These are phyloP conservation scores for Kazachstania africana DNA, from an alignment of 805 yeast genomes.

Conservation along the genomic window DNA sequence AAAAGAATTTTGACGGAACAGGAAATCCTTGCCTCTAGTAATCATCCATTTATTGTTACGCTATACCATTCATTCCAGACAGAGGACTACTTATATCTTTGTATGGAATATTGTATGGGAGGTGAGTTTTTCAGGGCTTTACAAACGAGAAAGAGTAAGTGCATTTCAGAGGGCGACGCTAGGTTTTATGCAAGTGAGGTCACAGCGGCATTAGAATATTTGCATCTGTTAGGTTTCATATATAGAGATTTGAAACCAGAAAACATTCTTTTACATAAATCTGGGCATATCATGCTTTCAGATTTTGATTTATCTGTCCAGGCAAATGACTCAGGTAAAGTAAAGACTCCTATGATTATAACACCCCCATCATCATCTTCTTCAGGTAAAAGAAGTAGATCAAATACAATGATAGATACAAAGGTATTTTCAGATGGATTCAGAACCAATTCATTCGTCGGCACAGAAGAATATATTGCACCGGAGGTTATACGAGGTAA, in stretches of 20 bases:
- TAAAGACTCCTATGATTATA: slow-evolving; percentile 36
- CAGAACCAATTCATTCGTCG: slow-evolving; percentile 94
- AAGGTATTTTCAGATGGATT: slow-evolving; percentile 93
- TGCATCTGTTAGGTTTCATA: slow-evolving; percentile 93
- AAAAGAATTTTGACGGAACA: slow-evolving; percentile 94
- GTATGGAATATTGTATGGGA: slow-evolving; percentile 99
- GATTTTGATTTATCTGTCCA: slow-evolving; percentile 94
- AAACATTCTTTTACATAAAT: slow-evolving; percentile 83
- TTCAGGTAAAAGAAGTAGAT: slow-evolving; percentile 1
- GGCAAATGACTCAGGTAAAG: slow-evolving; percentile 58
- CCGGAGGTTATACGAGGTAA: slow-evolving; percentile 96
- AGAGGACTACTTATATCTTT: slow-evolving; percentile 77
- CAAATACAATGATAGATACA: slow-evolving; percentile 48
- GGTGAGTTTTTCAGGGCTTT: slow-evolving; percentile 96
- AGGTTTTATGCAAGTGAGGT: slow-evolving; percentile 94
- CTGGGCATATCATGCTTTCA: slow-evolving; percentile 95
- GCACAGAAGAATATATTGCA: slow-evolving; percentile 97
- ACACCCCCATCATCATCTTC: background rate
- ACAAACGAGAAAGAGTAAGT: slow-evolving; percentile 79
- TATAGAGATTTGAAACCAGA: slow-evolving; percentile 96
- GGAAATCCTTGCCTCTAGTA: slow-evolving; percentile 87
- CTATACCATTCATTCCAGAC: slow-evolving; percentile 94
- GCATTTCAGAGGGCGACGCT: slow-evolving; percentile 81
- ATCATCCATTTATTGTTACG: slow-evolving; percentile 95
- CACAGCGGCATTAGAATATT: slow-evolving; percentile 88